phyloP scores from a whole-genome alignment of 2,329 filamentous ascomycete species.

The Laburnicola sp. region DNA sequence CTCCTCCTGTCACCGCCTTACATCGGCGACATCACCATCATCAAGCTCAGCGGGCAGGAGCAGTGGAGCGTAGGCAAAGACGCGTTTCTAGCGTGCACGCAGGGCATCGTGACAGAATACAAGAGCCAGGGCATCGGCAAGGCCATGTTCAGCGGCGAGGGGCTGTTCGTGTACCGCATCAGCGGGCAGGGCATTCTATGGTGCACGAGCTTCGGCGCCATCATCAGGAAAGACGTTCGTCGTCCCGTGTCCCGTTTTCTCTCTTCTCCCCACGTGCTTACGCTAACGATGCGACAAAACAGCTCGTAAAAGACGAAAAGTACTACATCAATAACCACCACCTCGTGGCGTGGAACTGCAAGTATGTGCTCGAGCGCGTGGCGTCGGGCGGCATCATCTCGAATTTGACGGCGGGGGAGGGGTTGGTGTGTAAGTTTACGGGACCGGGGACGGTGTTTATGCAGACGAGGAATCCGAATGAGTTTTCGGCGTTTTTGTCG shows the following conservation, averaged over 20 bases:
- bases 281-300: constrained; percentile 3
- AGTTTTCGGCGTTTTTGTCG: constrained; percentile 59
- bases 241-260: background rate
- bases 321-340: constrained; percentile 95
- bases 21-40: constrained; percentile 82
- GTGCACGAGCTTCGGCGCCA: constrained; percentile 91
- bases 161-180: constrained; percentile 87
- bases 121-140: constrained; percentile 85
- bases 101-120: constrained; percentile 84
- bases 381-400: constrained; percentile 92
- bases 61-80: constrained; percentile 86
- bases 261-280: background rate
- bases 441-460: constrained; percentile 87
- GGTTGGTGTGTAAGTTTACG: constrained; percentile 90
- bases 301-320: constrained; percentile 69
- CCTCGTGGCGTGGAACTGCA: constrained; percentile 94
- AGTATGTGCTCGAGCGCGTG: constrained; percentile 87
- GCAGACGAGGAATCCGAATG: constrained; percentile 83
- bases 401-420: constrained; percentile 78
- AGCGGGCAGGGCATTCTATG: constrained; percentile 79
- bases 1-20: constrained; percentile 77
- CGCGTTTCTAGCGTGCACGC: constrained; percentile 80
- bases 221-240: constrained; percentile 89
- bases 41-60: constrained; percentile 71
- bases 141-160: constrained; percentile 92